Conservation (phyloP, 2,329 filamentous ascomycete genomes). For the Fragosphaeria purpurea region DNA sequence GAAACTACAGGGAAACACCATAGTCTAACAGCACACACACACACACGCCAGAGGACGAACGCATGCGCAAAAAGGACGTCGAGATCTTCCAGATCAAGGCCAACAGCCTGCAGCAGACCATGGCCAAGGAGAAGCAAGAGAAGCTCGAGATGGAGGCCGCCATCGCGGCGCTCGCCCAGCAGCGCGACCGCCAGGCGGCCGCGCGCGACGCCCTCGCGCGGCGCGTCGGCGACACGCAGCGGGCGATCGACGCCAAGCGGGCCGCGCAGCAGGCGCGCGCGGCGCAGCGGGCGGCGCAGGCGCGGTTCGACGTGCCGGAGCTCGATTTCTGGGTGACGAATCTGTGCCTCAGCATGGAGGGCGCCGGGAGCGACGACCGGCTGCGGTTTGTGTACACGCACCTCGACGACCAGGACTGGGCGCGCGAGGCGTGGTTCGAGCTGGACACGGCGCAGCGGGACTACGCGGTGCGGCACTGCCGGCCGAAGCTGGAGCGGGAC, state of each 20-base stretch:
- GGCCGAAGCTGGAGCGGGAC: slow-evolving; percentile 73
- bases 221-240: slow-evolving; percentile 58
- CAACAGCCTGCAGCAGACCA: slow-evolving; percentile 58
- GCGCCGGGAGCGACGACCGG: slow-evolving; percentile 71
- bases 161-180: slow-evolving; percentile 46
- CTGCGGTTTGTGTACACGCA: slow-evolving; percentile 86
- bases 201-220: slow-evolving; percentile 46
- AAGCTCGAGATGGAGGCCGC: slow-evolving; percentile 62
- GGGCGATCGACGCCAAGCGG: slow-evolving; percentile 56
- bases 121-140: slow-evolving; percentile 69
- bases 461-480: slow-evolving; percentile 72
- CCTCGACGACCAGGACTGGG: slow-evolving; percentile 78
- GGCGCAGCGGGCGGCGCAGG: slow-evolving; percentile 69
- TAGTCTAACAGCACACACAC: no score
- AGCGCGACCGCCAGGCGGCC: slow-evolving; percentile 51
- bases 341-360: slow-evolving; percentile 80
- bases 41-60: slow-evolving; percentile 65
- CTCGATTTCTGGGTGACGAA: slow-evolving; percentile 94
- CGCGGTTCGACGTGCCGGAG: slow-evolving; percentile 83
- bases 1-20: no score
- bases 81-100: slow-evolving; percentile 69
- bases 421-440: slow-evolving; percentile 88
- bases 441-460: slow-evolving; percentile 70
- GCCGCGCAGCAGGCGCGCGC: slow-evolving; percentile 66
- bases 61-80: slow-evolving; percentile 79